phyloP scores from a whole-genome alignment of 768 basidiomycete genomes.

The Dioszegia hungarica region DNA sequence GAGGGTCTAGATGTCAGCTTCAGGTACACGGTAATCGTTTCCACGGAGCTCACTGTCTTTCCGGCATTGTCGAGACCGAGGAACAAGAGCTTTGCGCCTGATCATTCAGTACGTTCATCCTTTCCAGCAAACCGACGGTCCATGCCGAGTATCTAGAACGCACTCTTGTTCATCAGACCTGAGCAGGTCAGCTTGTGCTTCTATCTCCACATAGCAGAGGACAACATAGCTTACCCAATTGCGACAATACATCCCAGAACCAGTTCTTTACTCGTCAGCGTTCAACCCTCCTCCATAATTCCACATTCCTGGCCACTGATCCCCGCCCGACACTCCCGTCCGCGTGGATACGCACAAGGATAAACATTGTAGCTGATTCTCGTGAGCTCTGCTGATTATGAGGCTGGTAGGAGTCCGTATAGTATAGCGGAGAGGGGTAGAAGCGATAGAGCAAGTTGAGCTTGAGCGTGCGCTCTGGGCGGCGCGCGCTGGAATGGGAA shows the following conservation, averaged over 20 bases:
- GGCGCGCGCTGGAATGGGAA: too few species aligned
- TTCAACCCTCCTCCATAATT: too few species aligned
- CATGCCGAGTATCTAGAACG: slow-evolving; percentile 4
- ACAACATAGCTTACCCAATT: slow-evolving; percentile 65
- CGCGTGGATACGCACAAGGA: slow-evolving; percentile 21
- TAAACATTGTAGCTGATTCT: slow-evolving; percentile 24
- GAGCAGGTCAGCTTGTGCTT: not conserved
- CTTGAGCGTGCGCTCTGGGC: too few species aligned
- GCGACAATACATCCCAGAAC: slow-evolving; percentile 93
- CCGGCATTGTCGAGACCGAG: slow-evolving; percentile 98
- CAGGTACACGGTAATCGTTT: not conserved
- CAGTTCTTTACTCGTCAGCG: slow-evolving; percentile 57
- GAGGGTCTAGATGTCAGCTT: slow-evolving; percentile 61
- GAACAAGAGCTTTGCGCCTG: slow-evolving; percentile 91
- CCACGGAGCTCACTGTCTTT: slow-evolving; percentile 70
- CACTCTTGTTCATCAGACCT: slow-evolving; percentile 92
- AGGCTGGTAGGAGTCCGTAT: too few species aligned
- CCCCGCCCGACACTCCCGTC: not conserved
- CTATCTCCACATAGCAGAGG: not conserved
- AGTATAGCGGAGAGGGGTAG: too few species aligned
- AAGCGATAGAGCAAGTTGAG: too few species aligned
- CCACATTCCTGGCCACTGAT: not conserved
- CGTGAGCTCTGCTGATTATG: not conserved
- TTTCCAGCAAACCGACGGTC: not conserved
- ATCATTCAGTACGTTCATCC: not conserved